Base-by-base conservation (phyloP, 352 stramenopile species). In the Pythium grandisporangium region DNA sequence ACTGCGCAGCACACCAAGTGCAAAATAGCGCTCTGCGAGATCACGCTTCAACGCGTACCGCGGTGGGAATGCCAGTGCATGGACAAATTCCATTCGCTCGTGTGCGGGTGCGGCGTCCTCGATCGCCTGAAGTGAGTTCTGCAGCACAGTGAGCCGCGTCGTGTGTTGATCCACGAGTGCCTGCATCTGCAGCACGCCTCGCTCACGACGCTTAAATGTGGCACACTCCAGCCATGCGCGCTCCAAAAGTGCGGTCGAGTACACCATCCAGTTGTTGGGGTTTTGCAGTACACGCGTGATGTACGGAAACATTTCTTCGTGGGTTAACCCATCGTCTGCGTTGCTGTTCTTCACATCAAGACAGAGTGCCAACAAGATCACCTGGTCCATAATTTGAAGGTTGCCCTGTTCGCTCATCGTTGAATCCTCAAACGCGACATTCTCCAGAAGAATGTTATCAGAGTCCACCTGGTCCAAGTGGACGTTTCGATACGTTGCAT, bases 341-440 rank as follows among this genome's bases (percentile, higher is more conserved):
- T 98, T 98, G 56, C 71, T 95, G 66, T 98, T 97, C 57, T 97
- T 97, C 6, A 98, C 92, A 58, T 98, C 93, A 26, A 98, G 62
- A 58, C 95, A 98, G n/a, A 98, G 53, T 25, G 86, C 90, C 12
- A 98, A 56, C 6, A 98, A 42, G 42, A 98, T 95, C 23, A 93
- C 76, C 53, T 92, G 80, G 48, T 93, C 80, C 2, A 86, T 66
- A 21, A 73, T 69, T 51, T 86, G 74, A 36, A 93, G 50, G 42
- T 89, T 88, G 20, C 67, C 67, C 40, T 88, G 70, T 20, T 84
- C 56, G 6, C 70, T 84, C 22, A 75, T 44, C 30, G 58, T 55
- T 27, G 51, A 57, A 49, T 91, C 75, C 45, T 87, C 76, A 39
- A 97, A 97, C 42, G 84, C 61, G 22, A 97, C 86, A 14, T 77